Evolutionary conservation across 139 green algal genomes (phyloP), one percentile per base, ranked within the genome.

Genomic region (Raphidocelis subcapitata): DNA sequence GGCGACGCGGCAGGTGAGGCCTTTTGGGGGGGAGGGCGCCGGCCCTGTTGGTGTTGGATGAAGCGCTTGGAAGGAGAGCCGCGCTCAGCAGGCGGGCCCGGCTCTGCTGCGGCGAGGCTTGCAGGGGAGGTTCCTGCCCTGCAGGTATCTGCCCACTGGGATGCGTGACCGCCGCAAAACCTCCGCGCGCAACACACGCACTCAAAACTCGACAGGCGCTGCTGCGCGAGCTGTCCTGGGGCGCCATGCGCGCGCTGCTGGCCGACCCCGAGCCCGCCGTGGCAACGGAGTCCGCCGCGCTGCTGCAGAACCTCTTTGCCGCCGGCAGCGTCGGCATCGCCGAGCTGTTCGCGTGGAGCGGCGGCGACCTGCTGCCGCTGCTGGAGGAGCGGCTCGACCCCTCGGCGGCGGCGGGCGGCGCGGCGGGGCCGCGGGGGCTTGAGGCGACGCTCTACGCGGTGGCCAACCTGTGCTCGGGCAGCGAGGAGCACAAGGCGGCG

Each of bases 141-240:
- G n/a, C n/a, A n/a, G n/a, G n/a, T n/a, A n/a, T n/a, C n/a, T n/a
- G n/a, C n/a, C n/a, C n/a, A n/a, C n/a, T n/a, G n/a, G n/a, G n/a
- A n/a, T n/a, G n/a, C n/a, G n/a, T n/a, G n/a, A n/a, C 41, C 41
- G 41, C 41, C 41, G 41, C 41, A 49, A 8, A 8, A 8, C 8
- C 41, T 12, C 8, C 41, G 8, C 41, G 41, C 41, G 12, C 41
- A 20, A 20, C 41, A 8, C 41, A 8, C 41, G 8, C 41, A 8
- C 41, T 12, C 41, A 69, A 37, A 3, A 21, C 64, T 1, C 49
- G 65, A 23, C 47, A 62, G 37, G 41, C 51, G 32, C 73, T 84
- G 24, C 36, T 79, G 26, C 62, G 75, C 73, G 77, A 86, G 61
- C 64, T 96, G 56, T 73, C 80, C 3, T 94, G 84, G 86, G 14